Percentiles rank a stretch among this genome's conserved stretches.
These are phyloP conservation scores for Malassezia dermatis DNA, from an alignment of 1,284 basidiomycete genomes.

Conservation along the genomic window DNA sequence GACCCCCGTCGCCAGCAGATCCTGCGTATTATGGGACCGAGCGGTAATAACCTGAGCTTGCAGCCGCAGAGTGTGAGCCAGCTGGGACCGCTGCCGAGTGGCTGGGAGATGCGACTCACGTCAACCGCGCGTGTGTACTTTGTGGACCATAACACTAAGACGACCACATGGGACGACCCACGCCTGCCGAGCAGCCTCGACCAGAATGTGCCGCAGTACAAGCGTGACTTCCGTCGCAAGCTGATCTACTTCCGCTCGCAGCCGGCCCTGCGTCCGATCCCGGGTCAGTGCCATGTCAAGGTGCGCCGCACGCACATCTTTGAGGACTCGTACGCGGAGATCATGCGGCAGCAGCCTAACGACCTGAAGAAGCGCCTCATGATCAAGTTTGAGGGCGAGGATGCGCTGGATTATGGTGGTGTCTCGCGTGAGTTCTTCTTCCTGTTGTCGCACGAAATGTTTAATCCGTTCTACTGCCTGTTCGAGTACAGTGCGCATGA, in stretches of 20 bases:
- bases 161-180: constrained; percentile 90
- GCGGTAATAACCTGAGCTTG: constrained; percentile 64
- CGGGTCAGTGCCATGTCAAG: constrained; percentile 92
- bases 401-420: constrained; percentile 95
- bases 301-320: constrained; percentile 83
- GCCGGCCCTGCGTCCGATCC: constrained; percentile 69
- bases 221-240: constrained; percentile 95
- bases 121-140: constrained; percentile 88
- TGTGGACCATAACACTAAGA: constrained; percentile 87
- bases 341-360: constrained; percentile 86
- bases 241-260: constrained; percentile 98
- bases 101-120: constrained; percentile 94
- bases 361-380: constrained; percentile 93
- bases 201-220: constrained; percentile 95
- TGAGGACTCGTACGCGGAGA: constrained; percentile 89
- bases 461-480: constrained; percentile 73
- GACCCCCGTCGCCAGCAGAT: constrained; percentile 85
- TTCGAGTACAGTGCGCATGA: constrained; percentile 99
- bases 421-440: constrained; percentile 99
- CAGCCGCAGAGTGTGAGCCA: constrained; percentile 74
- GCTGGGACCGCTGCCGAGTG: constrained; percentile 85
- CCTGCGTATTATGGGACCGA: constrained; percentile 73
- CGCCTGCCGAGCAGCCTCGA: constrained; percentile 71
- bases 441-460: constrained; percentile 83
- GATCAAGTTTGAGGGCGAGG: constrained; percentile 98